Evolutionary conservation across 495 filamentous ascomycete species (phyloP).

Genomic region (Penicillium lagena): DNA sequence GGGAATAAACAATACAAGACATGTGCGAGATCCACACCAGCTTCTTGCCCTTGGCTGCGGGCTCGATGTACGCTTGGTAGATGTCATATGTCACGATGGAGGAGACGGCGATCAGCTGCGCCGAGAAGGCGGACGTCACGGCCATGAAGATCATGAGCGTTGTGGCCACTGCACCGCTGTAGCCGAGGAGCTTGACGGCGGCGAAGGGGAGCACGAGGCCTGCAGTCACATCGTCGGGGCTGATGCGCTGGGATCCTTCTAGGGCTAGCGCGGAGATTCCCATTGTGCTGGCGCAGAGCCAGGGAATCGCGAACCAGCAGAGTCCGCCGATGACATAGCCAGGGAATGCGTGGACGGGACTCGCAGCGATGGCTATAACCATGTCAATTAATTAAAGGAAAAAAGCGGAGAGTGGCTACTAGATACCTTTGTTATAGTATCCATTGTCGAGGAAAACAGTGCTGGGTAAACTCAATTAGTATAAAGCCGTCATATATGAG

Average conservation of each 20-base stretch:
- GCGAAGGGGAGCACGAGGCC: conserved; percentile 87
- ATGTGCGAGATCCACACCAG: conserved; percentile 84
- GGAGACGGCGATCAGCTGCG: conserved; percentile 86
- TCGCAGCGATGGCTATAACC: conserved; percentile 69
- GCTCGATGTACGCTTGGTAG: conserved; percentile 58
- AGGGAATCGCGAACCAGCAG: conserved; percentile 94
- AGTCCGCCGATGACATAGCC: conserved; percentile 90
- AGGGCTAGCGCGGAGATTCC: conserved; percentile 83
- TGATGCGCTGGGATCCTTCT: conserved; percentile 67
- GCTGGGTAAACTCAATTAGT: conserved; percentile 13
- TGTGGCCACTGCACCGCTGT: conserved; percentile 77
- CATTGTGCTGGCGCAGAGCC: conserved; percentile 89
- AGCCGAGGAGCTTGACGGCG: conserved; percentile 81
- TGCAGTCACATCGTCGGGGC: conserved; percentile 68
- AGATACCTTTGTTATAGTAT: conserved; percentile 74
- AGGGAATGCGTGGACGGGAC: conserved; percentile 80
- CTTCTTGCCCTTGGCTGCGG: conserved; percentile 59
- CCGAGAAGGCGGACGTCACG: conserved; percentile 83
- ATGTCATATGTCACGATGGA: conserved; percentile 94
- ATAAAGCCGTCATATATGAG: too few relatives aligned
- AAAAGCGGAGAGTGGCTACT: not conserved
- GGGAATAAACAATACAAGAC: conserved; percentile 67
- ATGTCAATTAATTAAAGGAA: not conserved
- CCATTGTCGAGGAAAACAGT: conserved; percentile 78
- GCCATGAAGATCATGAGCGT: conserved; percentile 94